These are phyloP conservation scores for Candida labiduridarum DNA, from an alignment of 1,139 yeast genomes.

Conservation along the genomic window DNA sequence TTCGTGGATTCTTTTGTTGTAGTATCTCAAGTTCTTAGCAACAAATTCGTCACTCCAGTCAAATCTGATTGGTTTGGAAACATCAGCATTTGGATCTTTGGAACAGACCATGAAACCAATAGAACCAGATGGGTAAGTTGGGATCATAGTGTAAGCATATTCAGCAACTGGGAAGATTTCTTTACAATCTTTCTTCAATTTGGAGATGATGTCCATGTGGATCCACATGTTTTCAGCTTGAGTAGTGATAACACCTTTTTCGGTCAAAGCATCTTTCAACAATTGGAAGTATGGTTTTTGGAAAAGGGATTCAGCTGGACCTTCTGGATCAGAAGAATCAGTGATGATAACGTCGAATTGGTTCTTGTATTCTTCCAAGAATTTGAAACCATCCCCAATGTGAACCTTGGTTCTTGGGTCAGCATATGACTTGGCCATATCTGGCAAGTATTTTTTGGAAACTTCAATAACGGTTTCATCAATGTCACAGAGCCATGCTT, in stretches of 20 bases:
- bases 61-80: slow-evolving; percentile 66
- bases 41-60: slow-evolving; percentile 66
- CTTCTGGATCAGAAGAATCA: slow-evolving; percentile 96
- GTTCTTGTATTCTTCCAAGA: slow-evolving; percentile 67
- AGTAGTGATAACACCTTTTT: slow-evolving; percentile 85
- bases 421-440: slow-evolving; percentile 75
- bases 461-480: slow-evolving; percentile 87
- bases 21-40: slow-evolving; percentile 68
- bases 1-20: slow-evolving; percentile 75
- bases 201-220: slow-evolving; percentile 76
- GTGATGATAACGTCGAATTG: slow-evolving; percentile 90
- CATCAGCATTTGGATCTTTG: slow-evolving; percentile 65
- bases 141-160: slow-evolving; percentile 86
- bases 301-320: slow-evolving; percentile 90
- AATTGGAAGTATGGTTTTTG: slow-evolving; percentile 84
- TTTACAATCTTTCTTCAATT: slow-evolving; percentile 72
- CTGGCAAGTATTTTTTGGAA: slow-evolving; percentile 81
- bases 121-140: slow-evolving; percentile 93
- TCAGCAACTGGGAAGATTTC: slow-evolving; percentile 86
- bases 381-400: slow-evolving; percentile 92
- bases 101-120: slow-evolving; percentile 93
- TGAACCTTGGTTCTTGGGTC: slow-evolving; percentile 83
- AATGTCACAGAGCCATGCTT: slow-evolving; percentile 87
- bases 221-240: slow-evolving; percentile 93
- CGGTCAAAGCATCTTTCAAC: slow-evolving; percentile 76